Conservation (phyloP, 2,329 filamentous ascomycete species). For the Aspergillus viridinutans region DNA sequence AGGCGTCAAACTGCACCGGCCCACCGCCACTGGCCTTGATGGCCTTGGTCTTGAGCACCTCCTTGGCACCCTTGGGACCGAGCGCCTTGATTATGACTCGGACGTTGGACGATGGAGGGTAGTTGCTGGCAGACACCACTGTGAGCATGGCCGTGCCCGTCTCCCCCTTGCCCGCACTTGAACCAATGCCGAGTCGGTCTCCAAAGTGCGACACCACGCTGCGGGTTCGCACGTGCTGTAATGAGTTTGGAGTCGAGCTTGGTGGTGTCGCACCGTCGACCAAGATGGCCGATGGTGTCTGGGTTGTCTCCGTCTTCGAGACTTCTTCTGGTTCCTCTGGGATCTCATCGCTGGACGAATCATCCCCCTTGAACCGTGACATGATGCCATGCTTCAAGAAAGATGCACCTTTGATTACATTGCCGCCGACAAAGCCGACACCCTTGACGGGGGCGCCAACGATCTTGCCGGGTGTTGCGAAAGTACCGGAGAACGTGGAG, state of each 20-base stretch:
- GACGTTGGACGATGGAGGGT: constrained; percentile 70
- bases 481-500: constrained; percentile 88
- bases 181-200: constrained; percentile 48
- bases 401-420: constrained; percentile 82
- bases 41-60: constrained; percentile 88
- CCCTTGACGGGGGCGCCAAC: constrained; percentile 96
- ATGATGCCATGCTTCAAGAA: constrained; percentile 85
- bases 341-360: constrained; percentile 24
- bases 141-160: constrained; percentile 75
- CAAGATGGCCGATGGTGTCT: constrained; percentile 22
- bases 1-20: constrained; percentile 60
- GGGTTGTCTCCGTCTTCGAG: constrained; percentile 13
- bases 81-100: constrained; percentile 69
- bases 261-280: constrained; percentile 24
- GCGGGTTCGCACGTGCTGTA: constrained; percentile 44
- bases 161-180: constrained; percentile 51
- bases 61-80: constrained; percentile 64
- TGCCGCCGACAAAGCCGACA: constrained; percentile 72
- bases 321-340: constrained; percentile 19
- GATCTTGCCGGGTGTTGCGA: constrained; percentile 80
- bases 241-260: constrained; percentile 17
- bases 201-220: constrained; percentile 50
- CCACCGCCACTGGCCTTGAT: constrained; percentile 69
- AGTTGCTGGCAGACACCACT: constrained; percentile 73
- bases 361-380: constrained; percentile 45